Percentiles rank a stretch among this genome's conserved stretches.
These are phyloP conservation scores for Marsdenia floribunda DNA, from an alignment of 257 asterid genomes.

Conservation along the genomic window DNA sequence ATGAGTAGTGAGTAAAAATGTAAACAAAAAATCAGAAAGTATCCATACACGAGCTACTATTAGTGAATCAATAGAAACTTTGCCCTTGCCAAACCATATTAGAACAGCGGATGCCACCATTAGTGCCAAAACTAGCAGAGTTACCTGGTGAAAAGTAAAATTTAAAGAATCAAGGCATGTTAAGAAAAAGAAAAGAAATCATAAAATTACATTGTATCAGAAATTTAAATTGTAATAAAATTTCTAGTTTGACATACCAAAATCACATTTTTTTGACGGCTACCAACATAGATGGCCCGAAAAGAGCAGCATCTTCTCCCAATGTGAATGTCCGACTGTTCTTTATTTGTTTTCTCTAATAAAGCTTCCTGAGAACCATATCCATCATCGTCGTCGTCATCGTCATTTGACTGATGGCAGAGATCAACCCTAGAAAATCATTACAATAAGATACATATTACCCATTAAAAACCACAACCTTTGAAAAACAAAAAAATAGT, in stretches of 20 bases:
- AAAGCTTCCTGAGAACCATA: constrained; percentile 53
- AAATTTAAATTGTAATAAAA: neutral
- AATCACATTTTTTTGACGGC: constrained; percentile 87
- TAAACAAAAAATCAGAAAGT: neutral
- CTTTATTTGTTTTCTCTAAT: constrained; percentile 54
- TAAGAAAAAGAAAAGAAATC: constrained; percentile 6
- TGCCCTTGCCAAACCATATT: constrained; percentile 72
- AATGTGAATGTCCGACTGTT: constrained; percentile 29
- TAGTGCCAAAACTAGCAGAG: constrained; percentile 49
- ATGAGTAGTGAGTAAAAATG: neutral
- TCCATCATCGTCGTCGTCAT: constrained; percentile 82
- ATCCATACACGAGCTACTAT: constrained; percentile 75
- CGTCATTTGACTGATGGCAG: constrained; percentile 79
- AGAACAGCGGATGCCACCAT: constrained; percentile 72
- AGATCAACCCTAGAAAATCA: constrained; percentile 87
- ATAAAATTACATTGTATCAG: neutral
- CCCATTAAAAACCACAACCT: no score
- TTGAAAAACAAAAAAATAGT: neutral
- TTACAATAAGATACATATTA: constrained; percentile 8
- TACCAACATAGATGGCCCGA: constrained; percentile 51
- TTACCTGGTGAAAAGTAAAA: constrained; percentile 50
- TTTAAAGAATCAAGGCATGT: constrained; percentile 15
- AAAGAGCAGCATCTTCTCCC: constrained; percentile 60
- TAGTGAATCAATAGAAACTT: constrained; percentile 50
- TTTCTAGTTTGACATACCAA: constrained; percentile 40